These are phyloP conservation scores for Pleodorina starrii DNA, from an alignment of 139 green algal species.

Conservation along the genomic window DNA sequence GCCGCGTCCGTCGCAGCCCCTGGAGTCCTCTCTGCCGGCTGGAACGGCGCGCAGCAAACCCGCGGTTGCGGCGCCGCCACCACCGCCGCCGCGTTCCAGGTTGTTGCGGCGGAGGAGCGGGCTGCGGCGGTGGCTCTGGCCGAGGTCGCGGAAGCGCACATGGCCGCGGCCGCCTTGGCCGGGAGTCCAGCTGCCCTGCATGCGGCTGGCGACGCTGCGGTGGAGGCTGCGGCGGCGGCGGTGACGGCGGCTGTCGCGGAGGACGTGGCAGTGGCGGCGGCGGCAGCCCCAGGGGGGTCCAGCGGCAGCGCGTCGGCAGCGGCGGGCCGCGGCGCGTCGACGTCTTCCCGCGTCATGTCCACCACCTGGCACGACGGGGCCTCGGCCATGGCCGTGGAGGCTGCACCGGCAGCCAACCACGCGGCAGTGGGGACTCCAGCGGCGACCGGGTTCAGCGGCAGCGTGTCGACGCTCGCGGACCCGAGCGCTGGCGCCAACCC, in stretches of 20 bases:
- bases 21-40: not conserved
- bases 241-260: not conserved
- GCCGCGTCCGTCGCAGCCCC: not conserved
- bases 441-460: not conserved
- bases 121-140: not conserved
- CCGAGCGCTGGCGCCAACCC: not conserved
- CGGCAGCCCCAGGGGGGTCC: not conserved
- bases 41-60: not conserved
- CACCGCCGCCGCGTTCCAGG: not conserved
- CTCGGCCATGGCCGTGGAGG: no score
- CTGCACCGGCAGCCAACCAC: no score
- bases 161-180: not conserved
- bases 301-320: not conserved
- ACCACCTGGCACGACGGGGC: slow-evolving; percentile 8
- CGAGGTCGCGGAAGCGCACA: not conserved
- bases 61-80: not conserved
- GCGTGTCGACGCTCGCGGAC: not conserved
- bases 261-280: not conserved
- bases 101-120: not conserved
- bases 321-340: no score
- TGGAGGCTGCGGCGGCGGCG: not conserved
- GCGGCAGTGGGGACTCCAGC: not conserved
- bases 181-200: no score
- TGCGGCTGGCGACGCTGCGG: not conserved
- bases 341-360: slow-evolving; percentile 3